Conservation (phyloP, 2,329 filamentous ascomycete species). For the Emericellopsis cladophorae region DNA sequence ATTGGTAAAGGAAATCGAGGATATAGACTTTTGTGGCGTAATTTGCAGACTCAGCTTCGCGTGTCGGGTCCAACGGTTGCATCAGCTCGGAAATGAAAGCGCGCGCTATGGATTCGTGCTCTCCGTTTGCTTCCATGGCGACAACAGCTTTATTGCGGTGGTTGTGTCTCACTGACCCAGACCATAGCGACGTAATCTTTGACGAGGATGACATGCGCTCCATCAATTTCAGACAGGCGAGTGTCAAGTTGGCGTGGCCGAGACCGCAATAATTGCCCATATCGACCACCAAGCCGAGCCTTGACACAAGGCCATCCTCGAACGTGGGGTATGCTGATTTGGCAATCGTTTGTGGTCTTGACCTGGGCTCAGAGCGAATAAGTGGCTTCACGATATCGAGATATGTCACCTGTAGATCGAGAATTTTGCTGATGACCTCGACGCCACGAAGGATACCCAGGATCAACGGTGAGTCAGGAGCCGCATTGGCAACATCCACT, state of each 20-base stretch:
- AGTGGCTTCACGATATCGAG: constrained; percentile 75
- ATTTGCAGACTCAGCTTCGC: constrained; percentile 53
- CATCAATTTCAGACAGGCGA: constrained; percentile 69
- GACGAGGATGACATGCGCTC: constrained; percentile 77
- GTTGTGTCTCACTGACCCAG: constrained; percentile 44
- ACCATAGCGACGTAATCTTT: constrained; percentile 62
- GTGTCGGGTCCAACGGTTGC: constrained; percentile 58
- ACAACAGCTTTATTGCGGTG: constrained; percentile 77
- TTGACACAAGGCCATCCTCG: constrained; percentile 78
- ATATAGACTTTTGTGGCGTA: constrained; percentile 78
- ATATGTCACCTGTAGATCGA: constrained; percentile 85
- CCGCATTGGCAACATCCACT: constrained; percentile 56
- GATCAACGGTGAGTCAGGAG: constrained; percentile 70
- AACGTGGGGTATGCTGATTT: constrained; percentile 69
- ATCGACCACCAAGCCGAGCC: constrained; percentile 67
- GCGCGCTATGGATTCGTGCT: constrained; percentile 67
- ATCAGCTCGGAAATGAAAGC: constrained; percentile 59
- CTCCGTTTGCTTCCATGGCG: constrained; percentile 70
- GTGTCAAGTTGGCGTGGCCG: constrained; percentile 66
- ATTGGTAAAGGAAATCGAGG: constrained; percentile 74
- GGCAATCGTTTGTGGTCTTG: constrained; percentile 48
- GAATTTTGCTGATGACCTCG: constrained; percentile 68
- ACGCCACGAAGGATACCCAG: constrained; percentile 68
- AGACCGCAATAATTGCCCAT: constrained; percentile 80
- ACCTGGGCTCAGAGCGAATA: constrained; percentile 52